Conservation (phyloP, 495 filamentous ascomycete species). For the Venustampulla echinocandica region DNA sequence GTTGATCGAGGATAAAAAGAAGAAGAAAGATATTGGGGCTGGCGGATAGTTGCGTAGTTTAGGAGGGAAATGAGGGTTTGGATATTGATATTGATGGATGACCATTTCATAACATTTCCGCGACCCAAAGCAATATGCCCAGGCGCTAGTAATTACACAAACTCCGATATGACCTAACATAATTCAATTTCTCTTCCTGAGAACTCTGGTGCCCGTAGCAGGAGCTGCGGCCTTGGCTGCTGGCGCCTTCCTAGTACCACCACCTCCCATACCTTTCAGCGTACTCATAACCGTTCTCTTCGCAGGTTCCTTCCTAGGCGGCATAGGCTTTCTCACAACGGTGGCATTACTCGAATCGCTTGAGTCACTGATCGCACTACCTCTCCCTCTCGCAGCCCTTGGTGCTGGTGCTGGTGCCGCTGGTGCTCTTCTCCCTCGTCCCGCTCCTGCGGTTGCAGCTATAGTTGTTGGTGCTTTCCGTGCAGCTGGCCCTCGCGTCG, state of each 20-base stretch:
- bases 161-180: background rate
- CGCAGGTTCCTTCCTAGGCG: slow-evolving; percentile 36
- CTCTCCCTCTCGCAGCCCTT: slow-evolving; percentile 33
- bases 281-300: slow-evolving; percentile 32
- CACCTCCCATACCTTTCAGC: slow-evolving; percentile 31
- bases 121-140: background rate
- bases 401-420: slow-evolving; percentile 27
- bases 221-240: slow-evolving; percentile 25
- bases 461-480: slow-evolving; percentile 25
- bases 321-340: slow-evolving; percentile 23
- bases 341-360: slow-evolving; percentile 44
- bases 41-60: slow-evolving; percentile 7
- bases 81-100: too few species aligned
- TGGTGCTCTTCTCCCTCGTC: slow-evolving; percentile 30
- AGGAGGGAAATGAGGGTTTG: background rate
- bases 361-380: slow-evolving; percentile 38
- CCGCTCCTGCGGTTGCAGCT: slow-evolving; percentile 22
- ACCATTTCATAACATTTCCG: background rate
- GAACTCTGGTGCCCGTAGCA: slow-evolving; percentile 31
- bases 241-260: slow-evolving; percentile 32
- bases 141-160: background rate
- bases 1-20: slow-evolving; percentile 88
- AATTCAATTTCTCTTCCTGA: slow-evolving; percentile 39
- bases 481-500: slow-evolving; percentile 37
- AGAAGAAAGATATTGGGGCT: slow-evolving; percentile 55